Evolutionary conservation across 1,139 yeast species (phyloP).

Genomic region (Kluyveromyces marxianus): DNA sequence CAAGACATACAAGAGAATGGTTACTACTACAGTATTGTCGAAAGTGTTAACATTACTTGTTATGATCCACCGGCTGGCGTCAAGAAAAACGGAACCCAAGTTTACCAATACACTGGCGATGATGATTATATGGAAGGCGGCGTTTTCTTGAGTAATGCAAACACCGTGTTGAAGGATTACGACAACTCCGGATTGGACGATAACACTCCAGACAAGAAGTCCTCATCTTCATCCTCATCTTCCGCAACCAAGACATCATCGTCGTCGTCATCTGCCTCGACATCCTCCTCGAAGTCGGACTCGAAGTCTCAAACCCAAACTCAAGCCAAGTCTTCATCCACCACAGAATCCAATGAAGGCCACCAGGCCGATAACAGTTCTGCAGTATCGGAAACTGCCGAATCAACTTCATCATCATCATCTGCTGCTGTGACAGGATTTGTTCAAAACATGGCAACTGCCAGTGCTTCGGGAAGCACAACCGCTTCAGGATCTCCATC

Average conservation of each 20-base stretch:
- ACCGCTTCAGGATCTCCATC: neutral
- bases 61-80: conserved; percentile 60
- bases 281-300: conserved; percentile 12
- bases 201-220: conserved; percentile 10
- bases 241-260: conserved; percentile 12
- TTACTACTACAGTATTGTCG: conserved; percentile 62
- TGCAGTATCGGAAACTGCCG: neutral
- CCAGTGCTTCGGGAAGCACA: neutral
- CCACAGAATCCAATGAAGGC: neutral
- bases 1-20: conserved; percentile 66
- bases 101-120: conserved; percentile 51
- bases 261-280: neutral
- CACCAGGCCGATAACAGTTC: neutral
- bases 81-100: conserved; percentile 39
- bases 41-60: conserved; percentile 54
- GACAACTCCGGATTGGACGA: conserved; percentile 59
- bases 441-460: conserved; percentile 15
- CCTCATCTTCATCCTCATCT: conserved; percentile 14
- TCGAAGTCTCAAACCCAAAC: neutral
- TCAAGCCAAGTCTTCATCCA: neutral
- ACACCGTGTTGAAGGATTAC: conserved; percentile 49
- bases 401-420: neutral
- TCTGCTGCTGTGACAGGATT: conserved; percentile 13
- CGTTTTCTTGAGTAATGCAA: conserved; percentile 52
- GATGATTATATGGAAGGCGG: conserved; percentile 38